phyloP scores from a whole-genome alignment of 495 filamentous ascomycete genomes.

The Hyaloscypha bicolor region DNA sequence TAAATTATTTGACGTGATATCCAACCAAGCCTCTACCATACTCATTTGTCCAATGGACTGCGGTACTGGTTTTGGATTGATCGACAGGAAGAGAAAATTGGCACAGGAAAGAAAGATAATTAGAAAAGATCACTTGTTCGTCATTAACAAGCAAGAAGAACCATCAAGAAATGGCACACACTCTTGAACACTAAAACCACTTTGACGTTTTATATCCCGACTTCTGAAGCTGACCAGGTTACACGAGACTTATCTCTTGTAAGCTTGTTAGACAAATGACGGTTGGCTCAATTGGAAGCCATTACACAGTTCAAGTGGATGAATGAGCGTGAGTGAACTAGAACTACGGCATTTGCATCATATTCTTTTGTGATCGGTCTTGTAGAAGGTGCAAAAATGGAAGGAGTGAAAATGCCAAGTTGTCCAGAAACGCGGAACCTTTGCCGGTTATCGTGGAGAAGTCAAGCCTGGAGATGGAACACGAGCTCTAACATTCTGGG shows the following conservation, averaged over 20 bases:
- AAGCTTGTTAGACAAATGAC: not conserved
- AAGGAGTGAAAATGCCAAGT: conserved; percentile 13
- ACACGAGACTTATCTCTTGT: not conserved
- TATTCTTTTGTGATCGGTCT: not conserved
- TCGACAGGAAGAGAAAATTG: not conserved
- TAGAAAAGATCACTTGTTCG: not conserved
- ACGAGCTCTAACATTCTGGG: conserved; percentile 14
- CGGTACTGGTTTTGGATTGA: not conserved
- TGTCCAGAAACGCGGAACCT: conserved; percentile 19
- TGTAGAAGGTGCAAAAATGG: not conserved
- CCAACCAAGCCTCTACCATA: no score
- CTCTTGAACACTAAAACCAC: not conserved
- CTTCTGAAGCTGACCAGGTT: not conserved
- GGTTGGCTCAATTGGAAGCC: not conserved
- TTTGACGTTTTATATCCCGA: not conserved
- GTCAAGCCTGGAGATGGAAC: conserved; percentile 7
- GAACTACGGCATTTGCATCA: not conserved
- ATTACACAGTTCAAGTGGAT: not conserved
- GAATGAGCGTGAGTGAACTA: not conserved
- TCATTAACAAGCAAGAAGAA: not conserved
- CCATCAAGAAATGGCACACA: not conserved
- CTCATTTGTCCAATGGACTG: not conserved
- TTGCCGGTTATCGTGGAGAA: conserved; percentile 18
- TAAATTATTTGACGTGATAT: no score
- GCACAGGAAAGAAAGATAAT: not conserved